These are phyloP conservation scores for Xerocomellus dryophilus DNA, from an alignment of 768 basidiomycete genomes.

Conservation along the genomic window DNA sequence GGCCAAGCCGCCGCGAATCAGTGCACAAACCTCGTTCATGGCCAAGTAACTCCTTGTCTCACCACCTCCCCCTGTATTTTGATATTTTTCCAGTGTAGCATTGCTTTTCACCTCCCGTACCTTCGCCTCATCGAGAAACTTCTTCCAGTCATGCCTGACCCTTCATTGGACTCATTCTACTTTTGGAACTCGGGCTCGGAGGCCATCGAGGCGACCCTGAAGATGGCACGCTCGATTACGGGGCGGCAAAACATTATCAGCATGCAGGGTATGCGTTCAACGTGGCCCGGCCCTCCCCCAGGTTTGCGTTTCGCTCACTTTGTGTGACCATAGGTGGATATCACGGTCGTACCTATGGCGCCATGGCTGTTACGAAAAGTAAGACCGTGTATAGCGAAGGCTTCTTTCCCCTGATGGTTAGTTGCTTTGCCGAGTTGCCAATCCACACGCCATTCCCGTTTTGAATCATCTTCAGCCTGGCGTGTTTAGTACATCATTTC, in stretches of 20 bases:
- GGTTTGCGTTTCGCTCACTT: neutral
- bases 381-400: constrained; percentile 90
- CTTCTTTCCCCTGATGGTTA: constrained; percentile 77
- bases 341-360: constrained; percentile 91
- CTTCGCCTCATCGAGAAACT: constrained; percentile 82
- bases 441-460: neutral
- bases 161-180: constrained; percentile 92
- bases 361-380: constrained; percentile 90
- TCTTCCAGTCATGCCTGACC: constrained; percentile 85
- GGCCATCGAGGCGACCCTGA: constrained; percentile 86
- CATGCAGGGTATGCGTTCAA: constrained; percentile 66
- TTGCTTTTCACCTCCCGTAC: constrained; percentile 84
- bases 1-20: constrained; percentile 89
- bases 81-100: constrained; percentile 64
- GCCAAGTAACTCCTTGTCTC: constrained; percentile 48
- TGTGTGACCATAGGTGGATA: constrained; percentile 54
- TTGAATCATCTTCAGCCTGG: constrained; percentile 56
- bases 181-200: constrained; percentile 97
- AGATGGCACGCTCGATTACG: constrained; percentile 78
- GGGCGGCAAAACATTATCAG: constrained; percentile 83
- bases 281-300: neutral
- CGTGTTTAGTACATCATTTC: constrained; percentile 77
- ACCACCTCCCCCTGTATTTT: neutral
- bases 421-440: constrained; percentile 14
- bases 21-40: constrained; percentile 75